A percentile compares a stretch with the other conserved stretches of the same genome.
These are phyloP conservation scores for Eimeria acervulina DNA, from an alignment of 169 alveolate genomes.

Conservation along the genomic window DNA sequence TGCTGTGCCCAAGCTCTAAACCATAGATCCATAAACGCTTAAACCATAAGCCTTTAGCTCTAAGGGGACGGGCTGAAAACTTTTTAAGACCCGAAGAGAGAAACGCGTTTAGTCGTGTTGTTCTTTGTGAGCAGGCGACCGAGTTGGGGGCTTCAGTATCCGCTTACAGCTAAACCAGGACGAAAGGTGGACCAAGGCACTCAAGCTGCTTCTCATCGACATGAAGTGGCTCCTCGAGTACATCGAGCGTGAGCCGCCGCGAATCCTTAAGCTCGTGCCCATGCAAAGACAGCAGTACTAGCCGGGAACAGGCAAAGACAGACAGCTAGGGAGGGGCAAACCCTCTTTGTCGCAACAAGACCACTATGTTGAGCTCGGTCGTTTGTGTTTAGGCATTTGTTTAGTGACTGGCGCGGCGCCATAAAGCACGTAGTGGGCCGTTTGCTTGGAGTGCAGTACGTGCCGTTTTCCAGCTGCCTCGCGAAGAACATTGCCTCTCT, in stretches of 20 bases:
- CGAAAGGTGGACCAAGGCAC: constrained; percentile 86
- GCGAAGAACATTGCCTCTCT: neutral
- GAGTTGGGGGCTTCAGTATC: constrained; percentile 85
- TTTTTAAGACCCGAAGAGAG: neutral
- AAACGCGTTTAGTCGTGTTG: neutral
- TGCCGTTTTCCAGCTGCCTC: neutral
- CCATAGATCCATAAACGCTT: neutral
- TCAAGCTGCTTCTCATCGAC: constrained; percentile 83
- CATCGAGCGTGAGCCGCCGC: constrained; percentile 75
- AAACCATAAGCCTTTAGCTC: neutral
- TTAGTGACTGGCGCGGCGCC: constrained; percentile 66
- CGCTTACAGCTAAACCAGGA: constrained; percentile 85
- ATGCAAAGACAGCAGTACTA: neutral
- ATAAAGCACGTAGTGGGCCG: neutral
- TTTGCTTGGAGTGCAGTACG: neutral
- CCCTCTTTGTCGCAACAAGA: too few species aligned
- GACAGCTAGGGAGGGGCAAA: too few species aligned
- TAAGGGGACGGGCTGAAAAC: neutral
- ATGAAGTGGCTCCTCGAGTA: constrained; percentile 84
- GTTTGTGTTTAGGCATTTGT: neutral
- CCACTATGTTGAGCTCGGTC: neutral
- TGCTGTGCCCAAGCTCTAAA: neutral
- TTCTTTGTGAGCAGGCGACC: constrained; percentile 74
- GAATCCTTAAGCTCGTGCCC: neutral
- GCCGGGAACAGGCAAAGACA: too few species aligned